Conservation (phyloP, 306 rosid genomes). For the Prunus salicina region DNA sequence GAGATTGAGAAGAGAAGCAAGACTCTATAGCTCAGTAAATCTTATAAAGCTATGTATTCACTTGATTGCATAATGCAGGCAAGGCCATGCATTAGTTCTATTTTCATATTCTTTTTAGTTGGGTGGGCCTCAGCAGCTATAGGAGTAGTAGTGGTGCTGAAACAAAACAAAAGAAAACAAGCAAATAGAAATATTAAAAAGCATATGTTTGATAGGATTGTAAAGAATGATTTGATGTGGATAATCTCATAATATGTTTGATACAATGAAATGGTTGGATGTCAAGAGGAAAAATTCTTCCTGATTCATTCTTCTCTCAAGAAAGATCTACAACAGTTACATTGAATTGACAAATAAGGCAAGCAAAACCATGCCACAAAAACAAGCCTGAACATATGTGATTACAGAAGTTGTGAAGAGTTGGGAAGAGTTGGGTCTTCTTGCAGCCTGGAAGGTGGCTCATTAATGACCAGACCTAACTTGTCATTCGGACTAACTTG, state of each 20-base stretch:
- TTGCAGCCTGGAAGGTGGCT: neutral
- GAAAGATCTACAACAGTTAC: neutral
- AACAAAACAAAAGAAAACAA: neutral
- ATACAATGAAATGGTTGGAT: too few species aligned
- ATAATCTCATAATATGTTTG: too few species aligned
- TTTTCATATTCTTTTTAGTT: too few species aligned
- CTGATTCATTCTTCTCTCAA: neutral
- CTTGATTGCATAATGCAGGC: neutral
- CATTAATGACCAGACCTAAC: slow-evolving; percentile 25
- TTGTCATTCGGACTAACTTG: slow-evolving; percentile 11
- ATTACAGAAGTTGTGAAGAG: neutral
- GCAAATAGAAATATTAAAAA: neutral
- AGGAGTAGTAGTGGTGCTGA: neutral
- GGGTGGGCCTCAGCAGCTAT: neutral
- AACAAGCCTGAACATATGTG: neutral
- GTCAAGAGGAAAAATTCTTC: too few species aligned
- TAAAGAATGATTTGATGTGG: neutral
- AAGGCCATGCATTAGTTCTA: too few species aligned
- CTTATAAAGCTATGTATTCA: neutral
- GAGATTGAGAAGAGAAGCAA: neutral
- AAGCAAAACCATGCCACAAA: neutral
- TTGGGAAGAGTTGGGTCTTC: neutral
- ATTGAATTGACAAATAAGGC: too few species aligned
- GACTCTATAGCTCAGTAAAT: neutral
- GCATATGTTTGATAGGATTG: neutral